Base-by-base conservation (phyloP, 768 basidiomycete genomes). In the Mycena albidolilacea region DNA sequence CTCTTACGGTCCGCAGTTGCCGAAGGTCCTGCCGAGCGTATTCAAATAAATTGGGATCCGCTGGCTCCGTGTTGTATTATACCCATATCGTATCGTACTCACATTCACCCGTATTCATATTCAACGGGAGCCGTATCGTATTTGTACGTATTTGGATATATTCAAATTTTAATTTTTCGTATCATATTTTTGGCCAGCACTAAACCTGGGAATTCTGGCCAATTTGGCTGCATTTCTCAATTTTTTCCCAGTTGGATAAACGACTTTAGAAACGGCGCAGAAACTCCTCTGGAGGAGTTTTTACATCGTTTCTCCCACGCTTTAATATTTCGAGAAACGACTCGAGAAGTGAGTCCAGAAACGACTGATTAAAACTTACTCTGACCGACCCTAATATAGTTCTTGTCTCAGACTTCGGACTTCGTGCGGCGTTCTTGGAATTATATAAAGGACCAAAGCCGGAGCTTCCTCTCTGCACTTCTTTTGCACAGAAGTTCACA, bases 71-170 rank as follows among this genome's bases (percentile, higher is more conserved):
- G 21, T 43, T 30, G 43, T 61, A 61, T 61, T 61, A 43, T 61
- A 43, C 44, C 41, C 61, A 63, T 63, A 63, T 63, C 30, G 11
- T 48, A 63, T 63, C 61, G 44, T 63, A 63, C 41, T 63, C 61
- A 35, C 37, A 63, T 63, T 63, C 61, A 39, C 15, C 58, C 35
- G 35, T 38, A 58, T 58, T 58, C 57, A 58, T 58, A 37, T 58
- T 58, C 57, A 58, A 38, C 19, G 57, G 35, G 57, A 35, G 30
- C 57, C 35, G 57, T 58, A 58, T 58, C 35, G 35, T 58, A 58
- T 58, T 58, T 37, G 12, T 48, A 48, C 46, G 46, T 48, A 48
- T 48, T 48, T 48, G 46, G 46, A 48, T 48, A 48, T 48, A 48
- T 48, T 48, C 46, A 48, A 48, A 48, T 48, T 48, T 48, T 48